phyloP scores from a whole-genome alignment of 768 basidiomycete species.

The Macrolepiota dolichaula region DNA sequence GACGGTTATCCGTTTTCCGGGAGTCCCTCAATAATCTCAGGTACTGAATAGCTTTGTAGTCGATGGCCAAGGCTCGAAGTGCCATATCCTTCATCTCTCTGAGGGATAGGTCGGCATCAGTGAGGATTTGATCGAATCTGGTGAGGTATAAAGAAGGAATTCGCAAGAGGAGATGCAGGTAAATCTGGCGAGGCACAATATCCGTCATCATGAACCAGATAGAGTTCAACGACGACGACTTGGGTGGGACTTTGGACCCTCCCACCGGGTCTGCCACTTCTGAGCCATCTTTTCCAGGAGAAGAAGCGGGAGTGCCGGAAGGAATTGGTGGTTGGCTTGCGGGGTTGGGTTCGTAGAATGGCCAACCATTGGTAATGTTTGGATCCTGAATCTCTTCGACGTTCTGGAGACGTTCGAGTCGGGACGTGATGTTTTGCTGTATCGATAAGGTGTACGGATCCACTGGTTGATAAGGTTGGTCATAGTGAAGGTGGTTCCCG shows the following conservation, averaged over 20 bases:
- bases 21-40: slow-evolving; percentile 7
- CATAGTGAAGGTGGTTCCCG: background rate
- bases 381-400: background rate
- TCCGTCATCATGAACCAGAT: background rate
- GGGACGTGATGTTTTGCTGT: background rate
- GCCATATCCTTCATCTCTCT: slow-evolving; percentile 50
- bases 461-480: background rate
- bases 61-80: slow-evolving; percentile 16
- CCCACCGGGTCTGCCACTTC: background rate
- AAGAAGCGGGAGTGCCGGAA: no score
- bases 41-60: background rate
- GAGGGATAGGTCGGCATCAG: slow-evolving; percentile 57
- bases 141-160: slow-evolving; percentile 2
- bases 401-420: background rate
- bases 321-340: background rate
- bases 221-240: background rate
- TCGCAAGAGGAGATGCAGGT: background rate
- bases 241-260: background rate
- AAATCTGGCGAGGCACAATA: background rate
- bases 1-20: background rate
- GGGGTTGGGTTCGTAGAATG: background rate
- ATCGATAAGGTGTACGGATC: background rate
- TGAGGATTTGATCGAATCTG: slow-evolving; percentile 59
- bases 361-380: background rate
- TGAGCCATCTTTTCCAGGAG: background rate